Evolutionary conservation across 192 early-diverging fungal genomes (phyloP), one percentile per base, ranked within the genome.

Genomic region (Linnemannia exigua): DNA sequence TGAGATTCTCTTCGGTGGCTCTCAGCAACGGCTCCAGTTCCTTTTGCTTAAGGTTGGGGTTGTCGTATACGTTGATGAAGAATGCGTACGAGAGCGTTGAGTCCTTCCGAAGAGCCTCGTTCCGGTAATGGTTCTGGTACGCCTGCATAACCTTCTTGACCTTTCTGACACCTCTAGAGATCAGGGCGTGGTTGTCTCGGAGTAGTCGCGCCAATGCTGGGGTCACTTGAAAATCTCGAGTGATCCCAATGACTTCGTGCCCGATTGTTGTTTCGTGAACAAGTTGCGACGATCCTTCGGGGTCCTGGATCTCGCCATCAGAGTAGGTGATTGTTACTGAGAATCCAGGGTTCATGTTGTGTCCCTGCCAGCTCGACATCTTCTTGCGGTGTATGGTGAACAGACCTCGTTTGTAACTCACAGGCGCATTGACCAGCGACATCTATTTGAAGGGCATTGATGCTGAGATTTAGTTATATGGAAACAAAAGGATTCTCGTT

Each of bases 331-430:
- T 82, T 11, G 84, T 82, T 72, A 92, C 91, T 9, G 72, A 72
- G 72, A 94, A 94, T 6, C 93, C 93, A 0, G 93, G 87, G 41
- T 92, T 89, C 67, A 93, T 89, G 58, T 92, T 93, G 73, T 89
- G 87, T 36, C 71, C 85, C 7, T 82, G 77, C 87, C 83, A 89
- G 46, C 20, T 67, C n/a, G 89, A 84, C 46, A 85, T 58, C n/a
- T 86, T 87, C 7, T 90, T 91, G 63, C 92, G 90, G 14, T 89
- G 84, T n/a, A 93, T 89, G 0, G 50, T 75, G 5, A 93, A 70
- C 16, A 86, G 3, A 25, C 93, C 90, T 17, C 86, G 81, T 31
- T 82, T 80, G 70, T 91, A 89, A 50, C 87, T 89, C 35, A 91
- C 82, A 25, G 82, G 88, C 0, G 88, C 81, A 25, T 79, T 89